Base-by-base conservation (phyloP, 2,329 filamentous ascomycete genomes). In the Fusarium sp. region DNA sequence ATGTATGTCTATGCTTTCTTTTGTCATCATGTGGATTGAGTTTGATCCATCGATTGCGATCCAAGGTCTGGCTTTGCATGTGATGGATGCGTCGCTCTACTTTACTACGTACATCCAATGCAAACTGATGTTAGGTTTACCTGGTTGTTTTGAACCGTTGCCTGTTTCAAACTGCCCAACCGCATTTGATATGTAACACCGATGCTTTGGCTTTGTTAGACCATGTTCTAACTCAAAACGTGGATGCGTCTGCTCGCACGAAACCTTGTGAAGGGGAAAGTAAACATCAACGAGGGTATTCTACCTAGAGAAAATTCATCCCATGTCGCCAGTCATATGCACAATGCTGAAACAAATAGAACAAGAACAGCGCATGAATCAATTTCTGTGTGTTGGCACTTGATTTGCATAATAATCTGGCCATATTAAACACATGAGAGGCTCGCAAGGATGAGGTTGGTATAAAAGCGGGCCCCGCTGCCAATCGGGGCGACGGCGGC, bases 401-500 rank as follows among this genome's bases (percentile, higher is more conserved):
- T 65, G 51, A 59, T 64, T 44, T 44, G 66, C 60, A 66, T 58
- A 64, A 68, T 27, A 33, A 40, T 49, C 61, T 38, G 59, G 36
- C 36, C 31, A 59, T 68, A 66, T 72, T 61, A 55, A 66, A 62
- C 63, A 65, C 72, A 67, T 66, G 51, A 63, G 62, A 71, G 63
- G 63, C 62, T 64, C 49, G 62, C 72, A 76, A 66, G 72, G 75
- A 75, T 60, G 58, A 73, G 69, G 64, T 40, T 61, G 44, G 42
- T 35, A 67, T 29, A 64, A 77, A 73, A 67, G 69, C 31, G 76
- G 76, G 27, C 2, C 59, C 59, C 7, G 11, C 10, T 29, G 60
- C 27, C 75, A 81, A 81, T 80, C 46, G 66, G 66, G 40, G 44
- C 44, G 36, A 46, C 27, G 14, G 17, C 27, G 24, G 27, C 70